phyloP scores from a whole-genome alignment of 805 yeast genomes.

The Cyberlindnera misumaiensis region DNA sequence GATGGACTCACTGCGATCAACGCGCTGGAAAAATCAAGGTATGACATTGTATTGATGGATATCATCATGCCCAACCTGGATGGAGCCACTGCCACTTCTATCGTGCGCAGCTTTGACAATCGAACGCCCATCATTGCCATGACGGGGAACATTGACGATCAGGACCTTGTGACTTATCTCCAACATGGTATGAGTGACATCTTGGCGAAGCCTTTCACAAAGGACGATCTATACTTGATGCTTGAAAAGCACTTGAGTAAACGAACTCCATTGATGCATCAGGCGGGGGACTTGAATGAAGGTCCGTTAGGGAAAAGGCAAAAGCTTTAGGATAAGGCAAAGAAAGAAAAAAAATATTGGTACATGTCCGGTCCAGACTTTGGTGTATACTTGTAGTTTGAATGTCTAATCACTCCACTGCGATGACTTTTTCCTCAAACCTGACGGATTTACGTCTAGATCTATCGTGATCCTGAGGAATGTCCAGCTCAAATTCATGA shows the following conservation, averaged over 20 bases:
- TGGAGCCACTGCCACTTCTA: conserved; percentile 86
- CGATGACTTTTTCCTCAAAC: conserved; percentile 54
- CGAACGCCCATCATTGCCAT: conserved; percentile 88
- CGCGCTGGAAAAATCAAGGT: conserved; percentile 61
- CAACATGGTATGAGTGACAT: conserved; percentile 91
- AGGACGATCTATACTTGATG: conserved; percentile 73
- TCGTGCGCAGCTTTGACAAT: conserved; percentile 77
- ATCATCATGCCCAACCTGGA: conserved; percentile 85
- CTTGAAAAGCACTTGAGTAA: conserved; percentile 65
- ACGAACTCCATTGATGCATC: conserved; percentile 30
- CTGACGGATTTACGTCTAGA: conserved; percentile 59
- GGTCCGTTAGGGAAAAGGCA: conserved; percentile 23
- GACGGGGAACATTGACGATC: conserved; percentile 85
- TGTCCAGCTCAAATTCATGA: conserved; percentile 42
- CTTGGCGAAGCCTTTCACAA: conserved; percentile 89
- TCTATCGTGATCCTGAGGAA: conserved; percentile 31
- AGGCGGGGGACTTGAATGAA: conserved; percentile 3
- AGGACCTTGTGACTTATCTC: conserved; percentile 71
- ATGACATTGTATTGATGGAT: conserved; percentile 79
- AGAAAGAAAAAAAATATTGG: background rate
- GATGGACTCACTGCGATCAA: conserved; percentile 89
- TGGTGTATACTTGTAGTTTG: too few species aligned
- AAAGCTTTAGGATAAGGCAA: conserved; percentile 7
- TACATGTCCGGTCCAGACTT: too few species aligned
- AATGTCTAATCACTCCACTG: conserved; percentile 33